Evolutionary conservation across 192 early-diverging fungal species (phyloP).

Genomic region (Chytriomyces sp.): DNA sequence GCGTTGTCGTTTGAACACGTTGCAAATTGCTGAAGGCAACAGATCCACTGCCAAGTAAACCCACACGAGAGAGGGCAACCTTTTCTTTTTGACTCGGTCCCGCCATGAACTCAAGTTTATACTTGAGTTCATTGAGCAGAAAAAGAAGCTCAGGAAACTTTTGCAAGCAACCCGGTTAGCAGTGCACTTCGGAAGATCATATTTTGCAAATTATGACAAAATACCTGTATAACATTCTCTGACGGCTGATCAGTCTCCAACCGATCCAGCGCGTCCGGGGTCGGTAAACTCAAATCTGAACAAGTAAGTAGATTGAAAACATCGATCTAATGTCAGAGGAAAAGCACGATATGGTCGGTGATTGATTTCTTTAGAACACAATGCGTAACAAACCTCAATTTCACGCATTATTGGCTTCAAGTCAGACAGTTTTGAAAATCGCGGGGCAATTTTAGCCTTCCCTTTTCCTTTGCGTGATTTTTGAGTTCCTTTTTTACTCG

Average conservation of each 20-base stretch:
- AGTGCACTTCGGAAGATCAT: background rate
- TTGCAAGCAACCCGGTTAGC: background rate
- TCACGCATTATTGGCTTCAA: conserved; percentile 24
- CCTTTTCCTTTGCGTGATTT: conserved; percentile 28
- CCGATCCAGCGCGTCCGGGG: background rate
- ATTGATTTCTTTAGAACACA: background rate
- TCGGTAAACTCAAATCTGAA: conserved; percentile 8
- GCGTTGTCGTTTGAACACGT: background rate
- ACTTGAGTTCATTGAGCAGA: conserved; percentile 24
- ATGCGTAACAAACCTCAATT: conserved; percentile 20
- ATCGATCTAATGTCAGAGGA: conserved; percentile 4
- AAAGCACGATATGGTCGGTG: background rate
- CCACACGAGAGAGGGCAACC: background rate
- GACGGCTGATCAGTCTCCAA: background rate
- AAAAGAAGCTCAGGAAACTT: conserved; percentile 26
- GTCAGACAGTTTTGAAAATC: conserved; percentile 15
- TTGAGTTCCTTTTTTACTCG: conserved; percentile 9
- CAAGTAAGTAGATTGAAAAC: conserved; percentile 26
- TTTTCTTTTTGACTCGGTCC: background rate
- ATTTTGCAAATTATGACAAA: background rate
- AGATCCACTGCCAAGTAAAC: conserved; percentile 25
- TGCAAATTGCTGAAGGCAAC: conserved; percentile 17
- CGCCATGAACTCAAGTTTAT: conserved; percentile 22
- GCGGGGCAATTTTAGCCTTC: conserved; percentile 17
- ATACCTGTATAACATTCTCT: conserved; percentile 7